A percentile compares a stretch with the other conserved stretches of the same genome.
Conservation (phyloP, 352 stramenopile species). For the Phytopythium mirpurense region DNA sequence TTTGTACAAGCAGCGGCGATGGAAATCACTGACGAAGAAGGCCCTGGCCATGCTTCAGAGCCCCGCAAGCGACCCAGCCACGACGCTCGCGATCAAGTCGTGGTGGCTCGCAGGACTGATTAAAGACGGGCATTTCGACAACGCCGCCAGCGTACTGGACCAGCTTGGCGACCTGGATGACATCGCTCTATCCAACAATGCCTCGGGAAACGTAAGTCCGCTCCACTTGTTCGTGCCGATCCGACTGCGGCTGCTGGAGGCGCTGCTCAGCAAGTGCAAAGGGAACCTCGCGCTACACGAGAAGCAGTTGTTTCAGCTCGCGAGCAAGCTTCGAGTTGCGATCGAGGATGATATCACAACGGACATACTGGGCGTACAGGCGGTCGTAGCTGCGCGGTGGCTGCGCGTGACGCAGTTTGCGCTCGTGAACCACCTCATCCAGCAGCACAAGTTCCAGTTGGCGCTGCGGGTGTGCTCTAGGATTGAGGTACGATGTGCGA, state of each 20-base stretch:
- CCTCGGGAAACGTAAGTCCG: background rate
- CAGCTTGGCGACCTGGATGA: constrained; percentile 68
- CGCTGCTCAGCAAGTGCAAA: constrained; percentile 67
- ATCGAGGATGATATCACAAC: constrained; percentile 24
- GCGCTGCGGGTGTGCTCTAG: constrained; percentile 59
- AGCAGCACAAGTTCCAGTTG: constrained; percentile 71
- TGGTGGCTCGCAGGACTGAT: constrained; percentile 80
- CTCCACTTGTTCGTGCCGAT: constrained; percentile 40
- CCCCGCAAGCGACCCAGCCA: constrained; percentile 32
- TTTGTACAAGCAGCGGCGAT: constrained; percentile 64
- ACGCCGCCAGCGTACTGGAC: constrained; percentile 61
- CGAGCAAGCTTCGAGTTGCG: constrained; percentile 26
- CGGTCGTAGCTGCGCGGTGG: constrained; percentile 31
- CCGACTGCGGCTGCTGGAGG: constrained; percentile 56
- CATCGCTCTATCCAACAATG: constrained; percentile 6
- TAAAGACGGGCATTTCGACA: constrained; percentile 75
- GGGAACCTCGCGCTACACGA: constrained; percentile 48
- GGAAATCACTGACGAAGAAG: constrained; percentile 73
- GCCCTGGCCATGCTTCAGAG: constrained; percentile 67
- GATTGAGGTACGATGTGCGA: constrained; percentile 39
- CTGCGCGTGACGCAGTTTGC: constrained; percentile 59
- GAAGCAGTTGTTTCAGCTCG: constrained; percentile 60
- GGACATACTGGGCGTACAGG: constrained; percentile 26
- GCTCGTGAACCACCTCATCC: constrained; percentile 59
- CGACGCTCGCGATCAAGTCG: constrained; percentile 69